Evolutionary conservation across 1,284 basidiomycete genomes (phyloP).

Genomic region (Melampsora larici-populina): DNA sequence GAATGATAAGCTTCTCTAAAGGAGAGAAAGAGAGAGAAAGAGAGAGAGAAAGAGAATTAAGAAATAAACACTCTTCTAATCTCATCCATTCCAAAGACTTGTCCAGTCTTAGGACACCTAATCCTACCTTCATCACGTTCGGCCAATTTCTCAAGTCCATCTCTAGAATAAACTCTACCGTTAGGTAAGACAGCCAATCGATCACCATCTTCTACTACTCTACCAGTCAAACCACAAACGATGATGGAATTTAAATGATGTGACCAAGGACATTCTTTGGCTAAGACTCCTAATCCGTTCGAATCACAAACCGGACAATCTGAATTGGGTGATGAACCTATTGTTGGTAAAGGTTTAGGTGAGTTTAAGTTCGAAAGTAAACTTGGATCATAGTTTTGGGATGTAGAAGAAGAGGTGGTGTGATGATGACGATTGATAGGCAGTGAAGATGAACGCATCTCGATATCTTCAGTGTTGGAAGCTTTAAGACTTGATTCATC

Average conservation of each 20-base stretch:
- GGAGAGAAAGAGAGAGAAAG: too few species aligned
- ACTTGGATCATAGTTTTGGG: constrained; percentile 31
- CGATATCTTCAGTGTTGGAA: constrained; percentile 22
- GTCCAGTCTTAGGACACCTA: constrained; percentile 22
- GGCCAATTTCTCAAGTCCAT: constrained; percentile 17
- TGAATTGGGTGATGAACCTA: background rate
- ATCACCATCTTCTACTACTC: constrained; percentile 39
- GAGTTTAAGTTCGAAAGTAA: background rate
- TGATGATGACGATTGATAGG: constrained; percentile 1
- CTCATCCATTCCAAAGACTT: constrained; percentile 24
- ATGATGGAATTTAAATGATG: constrained; percentile 41
- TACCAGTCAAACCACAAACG: constrained; percentile 31
- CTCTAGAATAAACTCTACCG: constrained; percentile 27
- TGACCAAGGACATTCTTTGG: constrained; percentile 40
- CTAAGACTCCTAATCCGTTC: constrained; percentile 30
- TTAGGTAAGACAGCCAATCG: constrained; percentile 37
- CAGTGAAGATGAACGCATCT: constrained; percentile 25
- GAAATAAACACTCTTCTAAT: constrained; percentile 27
- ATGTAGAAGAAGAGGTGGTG: background rate
- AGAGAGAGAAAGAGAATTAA: background rate
- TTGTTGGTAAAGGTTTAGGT: background rate
- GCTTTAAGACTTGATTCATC: background rate
- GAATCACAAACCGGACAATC: constrained; percentile 38
- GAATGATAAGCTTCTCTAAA: too few species aligned
- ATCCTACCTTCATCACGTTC: constrained; percentile 13